These are phyloP conservation scores for Trichoderma pleuroti DNA, from an alignment of 2,329 filamentous ascomycete species.

Conservation along the genomic window DNA sequence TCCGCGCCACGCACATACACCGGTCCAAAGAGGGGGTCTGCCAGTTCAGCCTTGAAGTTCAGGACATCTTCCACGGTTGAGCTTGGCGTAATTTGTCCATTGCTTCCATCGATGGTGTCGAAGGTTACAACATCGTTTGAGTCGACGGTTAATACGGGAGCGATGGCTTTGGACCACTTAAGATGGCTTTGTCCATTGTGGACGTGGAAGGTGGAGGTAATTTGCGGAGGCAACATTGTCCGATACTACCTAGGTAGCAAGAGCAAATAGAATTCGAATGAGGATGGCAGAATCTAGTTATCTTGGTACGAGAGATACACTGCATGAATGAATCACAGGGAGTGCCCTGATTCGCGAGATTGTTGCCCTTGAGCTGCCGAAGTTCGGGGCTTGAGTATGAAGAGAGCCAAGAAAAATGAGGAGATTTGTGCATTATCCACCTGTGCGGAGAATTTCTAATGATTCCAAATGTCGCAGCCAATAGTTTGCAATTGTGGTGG, in stretches of 20 bases:
- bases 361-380: neutral
- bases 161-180: conserved; percentile 5
- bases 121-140: neutral
- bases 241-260: neutral
- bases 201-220: neutral
- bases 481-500: neutral
- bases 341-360: neutral
- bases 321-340: neutral
- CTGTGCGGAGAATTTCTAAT: neutral
- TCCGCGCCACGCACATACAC: neutral
- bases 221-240: neutral
- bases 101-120: conserved; percentile 4
- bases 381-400: neutral
- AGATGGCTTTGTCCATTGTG: neutral
- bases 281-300: neutral
- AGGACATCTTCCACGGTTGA: neutral
- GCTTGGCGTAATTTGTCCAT: neutral
- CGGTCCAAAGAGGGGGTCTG: neutral
- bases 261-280: neutral
- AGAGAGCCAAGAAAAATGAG: neutral
- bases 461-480: neutral
- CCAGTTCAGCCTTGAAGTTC: neutral
- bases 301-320: neutral
- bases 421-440: neutral
- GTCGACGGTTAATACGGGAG: neutral